Percentiles rank a stretch among this genome's conserved stretches.
Conservation (phyloP, 805 yeast species). For the Debaryomyces hansenii region DNA sequence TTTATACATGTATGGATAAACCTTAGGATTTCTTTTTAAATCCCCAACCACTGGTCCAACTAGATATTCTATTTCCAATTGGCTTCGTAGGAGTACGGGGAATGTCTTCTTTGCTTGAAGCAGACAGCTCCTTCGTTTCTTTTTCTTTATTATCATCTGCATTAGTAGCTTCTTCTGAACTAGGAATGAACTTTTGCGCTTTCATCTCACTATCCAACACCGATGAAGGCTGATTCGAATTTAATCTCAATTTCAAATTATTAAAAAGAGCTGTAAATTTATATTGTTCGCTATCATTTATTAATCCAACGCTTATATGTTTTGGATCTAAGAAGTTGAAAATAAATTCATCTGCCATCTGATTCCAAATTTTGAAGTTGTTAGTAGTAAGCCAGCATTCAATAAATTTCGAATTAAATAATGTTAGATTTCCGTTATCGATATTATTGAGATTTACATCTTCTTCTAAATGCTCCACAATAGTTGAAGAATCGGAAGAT, state of each 20-base stretch:
- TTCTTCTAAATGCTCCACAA: constrained; percentile 6
- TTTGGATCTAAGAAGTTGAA: constrained; percentile 44
- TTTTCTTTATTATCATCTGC: neutral
- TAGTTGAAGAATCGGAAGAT: neutral
- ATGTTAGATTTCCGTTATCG: constrained; percentile 26
- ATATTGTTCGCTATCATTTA: constrained; percentile 15
- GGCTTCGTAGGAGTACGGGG: neutral
- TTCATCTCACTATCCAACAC: constrained; percentile 16
- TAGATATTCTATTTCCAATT: constrained; percentile 5
- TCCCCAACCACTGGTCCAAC: constrained; percentile 10
- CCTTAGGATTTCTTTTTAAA: constrained; percentile 3
- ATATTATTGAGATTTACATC: constrained; percentile 10
- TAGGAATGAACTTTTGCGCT: constrained; percentile 20
- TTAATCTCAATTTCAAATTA: constrained; percentile 17
- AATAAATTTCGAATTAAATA: constrained; percentile 34
- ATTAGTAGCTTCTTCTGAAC: constrained; percentile 2
- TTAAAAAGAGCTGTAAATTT: constrained; percentile 25
- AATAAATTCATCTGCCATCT: constrained; percentile 43
- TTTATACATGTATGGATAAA: no score
- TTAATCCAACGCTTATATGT: constrained; percentile 31
- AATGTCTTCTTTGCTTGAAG: neutral
- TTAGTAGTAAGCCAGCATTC: constrained; percentile 32
- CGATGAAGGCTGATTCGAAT: constrained; percentile 3
- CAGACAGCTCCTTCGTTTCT: neutral
- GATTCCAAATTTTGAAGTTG: constrained; percentile 41